Evolutionary conservation across 495 filamentous ascomycete species (phyloP), one percentile per base, ranked within the genome.

Genomic region (Sordaria brevicollis): DNA sequence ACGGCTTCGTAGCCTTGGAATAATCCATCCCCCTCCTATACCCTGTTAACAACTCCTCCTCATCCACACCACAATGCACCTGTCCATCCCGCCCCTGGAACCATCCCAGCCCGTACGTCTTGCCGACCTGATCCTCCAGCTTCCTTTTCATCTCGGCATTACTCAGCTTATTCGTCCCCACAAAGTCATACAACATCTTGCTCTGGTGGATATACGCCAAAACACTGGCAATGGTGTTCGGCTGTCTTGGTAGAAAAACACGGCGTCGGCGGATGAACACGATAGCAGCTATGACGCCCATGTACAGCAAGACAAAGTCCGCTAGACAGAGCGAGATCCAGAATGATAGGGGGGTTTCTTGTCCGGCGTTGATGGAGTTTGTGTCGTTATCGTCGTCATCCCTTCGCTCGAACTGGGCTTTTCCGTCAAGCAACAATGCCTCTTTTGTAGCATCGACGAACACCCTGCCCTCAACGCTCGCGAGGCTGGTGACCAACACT

Each of bases 61-160:
- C 82, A 71, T 93, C 90, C 39, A 93, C 85, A 17, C 90, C 90
- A 69, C 88, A 87, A 81, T 92, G 90, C 62, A 80, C 80, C 71
- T 86, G 81, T 7, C 86, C 87, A 71, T 93, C 90, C 4, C 89
- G 71, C 0, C 90, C 90, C 17, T 78, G 78, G 73, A 91, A 92
- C 90, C 90, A 92, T 3, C 90, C 90, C 19, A 92, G 78, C 0
- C 88, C 90, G 75, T 92, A 93, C 54, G 80, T 87, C 81, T 90
- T 91, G 15, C 81, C 82, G 19, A 86, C 70, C 49, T 62, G 49
- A 6, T 70, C 73, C 68, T 83, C 84, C 34, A 92, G 79, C 71
- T 82, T 79, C 35, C 76, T 68, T 65, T 83, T 84, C 84, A 91
- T 89, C 74, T 86, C 74, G 5, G 79, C 77, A 35, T 86, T 87